Evolutionary conservation across 306 rosid genomes (phyloP).

Genomic region (Vigna nakashimae): DNA sequence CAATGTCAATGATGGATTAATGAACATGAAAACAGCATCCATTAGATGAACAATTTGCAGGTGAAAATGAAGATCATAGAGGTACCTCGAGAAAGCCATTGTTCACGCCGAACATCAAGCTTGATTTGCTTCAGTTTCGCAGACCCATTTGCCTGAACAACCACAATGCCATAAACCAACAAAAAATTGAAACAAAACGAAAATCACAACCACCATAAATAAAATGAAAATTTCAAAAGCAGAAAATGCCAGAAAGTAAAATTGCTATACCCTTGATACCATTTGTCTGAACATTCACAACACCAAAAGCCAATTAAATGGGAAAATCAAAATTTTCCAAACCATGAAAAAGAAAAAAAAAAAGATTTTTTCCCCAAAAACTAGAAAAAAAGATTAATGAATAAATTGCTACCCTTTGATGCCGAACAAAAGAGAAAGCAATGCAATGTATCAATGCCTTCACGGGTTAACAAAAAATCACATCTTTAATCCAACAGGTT

Average conservation of each 20-base stretch:
- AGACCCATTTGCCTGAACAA: constrained; percentile 54
- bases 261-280: constrained; percentile 6
- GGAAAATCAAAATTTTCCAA: not conserved
- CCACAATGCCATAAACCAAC: constrained; percentile 21
- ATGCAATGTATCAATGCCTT: constrained; percentile 14
- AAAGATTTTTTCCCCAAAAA: constrained; percentile 1
- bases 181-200: not conserved
- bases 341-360: not conserved
- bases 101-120: constrained; percentile 76
- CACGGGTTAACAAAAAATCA: constrained; percentile 8
- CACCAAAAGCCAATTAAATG: not conserved
- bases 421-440: constrained; percentile 8
- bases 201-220: not conserved
- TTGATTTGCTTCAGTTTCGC: constrained; percentile 75
- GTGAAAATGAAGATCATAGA: constrained; percentile 21
- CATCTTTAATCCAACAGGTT: constrained; percentile 16
- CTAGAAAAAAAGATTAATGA: not conserved
- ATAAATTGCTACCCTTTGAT: constrained; percentile 12
- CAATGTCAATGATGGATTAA: not conserved
- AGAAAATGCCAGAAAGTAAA: not conserved
- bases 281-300: constrained; percentile 41
- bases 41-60: not conserved
- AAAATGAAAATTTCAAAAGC: constrained; percentile 9
- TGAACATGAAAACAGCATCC: constrained; percentile 13
- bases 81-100: constrained; percentile 73